phyloP scores from a whole-genome alignment of 768 basidiomycete genomes.

The Leccinum obscurum region DNA sequence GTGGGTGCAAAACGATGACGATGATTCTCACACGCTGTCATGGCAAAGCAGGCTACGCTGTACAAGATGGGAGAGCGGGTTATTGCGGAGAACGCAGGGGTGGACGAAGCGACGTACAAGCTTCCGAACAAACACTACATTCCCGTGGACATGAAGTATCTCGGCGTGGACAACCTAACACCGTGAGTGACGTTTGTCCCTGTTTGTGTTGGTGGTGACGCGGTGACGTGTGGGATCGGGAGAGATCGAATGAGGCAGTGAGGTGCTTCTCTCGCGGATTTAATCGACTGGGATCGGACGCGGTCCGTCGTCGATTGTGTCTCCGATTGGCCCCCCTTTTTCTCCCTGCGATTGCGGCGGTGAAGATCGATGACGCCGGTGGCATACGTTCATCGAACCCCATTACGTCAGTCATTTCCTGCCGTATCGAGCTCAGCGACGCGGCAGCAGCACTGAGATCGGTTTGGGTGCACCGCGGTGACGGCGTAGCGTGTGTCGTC shows the following conservation, averaged over 20 bases:
- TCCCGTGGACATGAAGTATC: slow-evolving; percentile 78
- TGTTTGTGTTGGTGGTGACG: neutral
- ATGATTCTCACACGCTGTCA: neutral
- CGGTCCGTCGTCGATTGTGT: neutral
- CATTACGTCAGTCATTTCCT: slow-evolving; percentile 23
- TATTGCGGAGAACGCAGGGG: slow-evolving; percentile 59
- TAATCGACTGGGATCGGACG: neutral
- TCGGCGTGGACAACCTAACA: slow-evolving; percentile 67
- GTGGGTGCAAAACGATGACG: slow-evolving; percentile 38
- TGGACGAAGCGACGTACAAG: slow-evolving; percentile 64
- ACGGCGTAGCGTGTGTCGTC: neutral
- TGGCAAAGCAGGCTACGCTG: slow-evolving; percentile 69
- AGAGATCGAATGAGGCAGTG: slow-evolving; percentile 8
- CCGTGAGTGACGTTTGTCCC: slow-evolving; percentile 46
- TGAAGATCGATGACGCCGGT: slow-evolving; percentile 31
- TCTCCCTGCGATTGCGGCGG: slow-evolving; percentile 15
- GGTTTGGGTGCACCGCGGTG: slow-evolving; percentile 19
- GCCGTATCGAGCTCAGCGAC: neutral
- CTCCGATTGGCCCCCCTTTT: slow-evolving; percentile 13
- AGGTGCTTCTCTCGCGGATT: neutral
- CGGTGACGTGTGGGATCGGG: slow-evolving; percentile 24
- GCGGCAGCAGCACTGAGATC: neutral
- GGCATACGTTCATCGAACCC: slow-evolving; percentile 20
- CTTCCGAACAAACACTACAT: slow-evolving; percentile 97
- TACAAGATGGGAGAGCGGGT: slow-evolving; percentile 85